Evolutionary conservation across 2,329 filamentous ascomycete genomes (phyloP).

Genomic region (Epichloe gansuensis): DNA sequence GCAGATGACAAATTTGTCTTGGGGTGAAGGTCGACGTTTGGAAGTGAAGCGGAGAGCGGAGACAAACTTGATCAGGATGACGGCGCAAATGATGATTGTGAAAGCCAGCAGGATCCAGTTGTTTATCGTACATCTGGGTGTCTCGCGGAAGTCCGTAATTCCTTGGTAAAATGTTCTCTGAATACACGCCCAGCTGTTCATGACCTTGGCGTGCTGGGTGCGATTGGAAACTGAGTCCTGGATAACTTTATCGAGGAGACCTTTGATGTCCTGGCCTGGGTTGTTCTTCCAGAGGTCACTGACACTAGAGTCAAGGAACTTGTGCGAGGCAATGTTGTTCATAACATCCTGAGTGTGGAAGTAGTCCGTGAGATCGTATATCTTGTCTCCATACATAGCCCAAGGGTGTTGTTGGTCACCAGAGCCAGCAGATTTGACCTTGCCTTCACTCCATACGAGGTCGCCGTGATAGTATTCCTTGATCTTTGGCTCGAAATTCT

Average conservation of each 20-base stretch:
- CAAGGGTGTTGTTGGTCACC: constrained; percentile 55
- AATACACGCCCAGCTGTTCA: constrained; percentile 67
- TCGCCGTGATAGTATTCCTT: constrained; percentile 79
- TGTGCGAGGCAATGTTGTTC: constrained; percentile 44
- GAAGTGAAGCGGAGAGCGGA: constrained; percentile 87
- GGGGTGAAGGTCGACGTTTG: constrained; percentile 75
- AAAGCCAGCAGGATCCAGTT: constrained; percentile 84
- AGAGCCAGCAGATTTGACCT: constrained; percentile 53
- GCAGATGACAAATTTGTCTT: constrained; percentile 98
- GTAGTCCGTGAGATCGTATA: constrained; percentile 91
- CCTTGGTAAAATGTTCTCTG: constrained; percentile 75
- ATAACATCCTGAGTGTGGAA: constrained; percentile 58
- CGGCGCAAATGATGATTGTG: constrained; percentile 67
- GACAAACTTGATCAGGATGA: constrained; percentile 82
- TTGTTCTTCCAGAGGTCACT: constrained; percentile 59
- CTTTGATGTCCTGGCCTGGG: constrained; percentile 67
- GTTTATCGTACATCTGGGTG: constrained; percentile 69
- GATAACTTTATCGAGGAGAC: constrained; percentile 45
- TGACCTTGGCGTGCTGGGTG: constrained; percentile 37
- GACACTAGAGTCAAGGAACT: constrained; percentile 61
- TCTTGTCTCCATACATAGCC: constrained; percentile 61
- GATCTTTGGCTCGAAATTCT: constrained; percentile 65
- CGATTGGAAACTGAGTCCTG: constrained; percentile 35
- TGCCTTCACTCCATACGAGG: constrained; percentile 55
- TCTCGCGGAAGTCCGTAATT: constrained; percentile 70